Evolutionary conservation across 148 eudicot species (phyloP), one percentile per base, ranked within the genome.

Genomic region (Tetragonia tetragonoides): DNA sequence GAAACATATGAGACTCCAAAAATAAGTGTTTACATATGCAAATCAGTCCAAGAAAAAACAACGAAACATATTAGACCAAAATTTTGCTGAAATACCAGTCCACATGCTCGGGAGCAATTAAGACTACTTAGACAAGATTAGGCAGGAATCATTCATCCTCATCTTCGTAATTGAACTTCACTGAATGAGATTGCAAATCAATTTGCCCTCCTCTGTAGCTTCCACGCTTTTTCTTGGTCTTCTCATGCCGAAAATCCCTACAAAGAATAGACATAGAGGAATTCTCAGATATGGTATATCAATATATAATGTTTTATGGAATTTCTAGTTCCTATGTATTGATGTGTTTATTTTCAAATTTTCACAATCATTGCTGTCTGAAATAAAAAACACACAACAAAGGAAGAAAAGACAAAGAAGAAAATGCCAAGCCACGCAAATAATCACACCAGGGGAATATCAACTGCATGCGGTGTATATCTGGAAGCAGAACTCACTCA

Each of bases 181-280:
- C 77, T 15, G 98, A 94, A 81, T 91, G 97, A 57, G 97, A 83
- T 16, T 89, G 80, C 76, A 87, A 78, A 87, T 94, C 98, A 60
- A 94, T 92, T 84, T 76, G 86, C 21, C 97, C 98, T 81, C 98
- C 97, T 80, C 97, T 88, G 75, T 94, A 94, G 86, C 91, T 89
- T 74, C 98, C 98, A 6, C 97, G 97, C 87, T 94, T 94, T 83
- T 94, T 92, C 90, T 94, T 92, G 14, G 98, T 94, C 83, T 94
- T 94, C 57, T 94, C 98, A 81, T 94, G 98, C 28, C 97, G 97
- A 74, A 94, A 94, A 77, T 83, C 97, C 92, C 98, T 94, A 54
- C 4, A 67, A 8, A 28, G 34, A 28, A 28, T 28, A 28, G 34
- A 28, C 34, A n/a, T n/a, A 28, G 10, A 21, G 23, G 47, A 38